Percentiles rank a stretch among this genome's conserved stretches.
Conservation (phyloP, 2,329 filamentous ascomycete genomes). For the Amphichorda felina region DNA sequence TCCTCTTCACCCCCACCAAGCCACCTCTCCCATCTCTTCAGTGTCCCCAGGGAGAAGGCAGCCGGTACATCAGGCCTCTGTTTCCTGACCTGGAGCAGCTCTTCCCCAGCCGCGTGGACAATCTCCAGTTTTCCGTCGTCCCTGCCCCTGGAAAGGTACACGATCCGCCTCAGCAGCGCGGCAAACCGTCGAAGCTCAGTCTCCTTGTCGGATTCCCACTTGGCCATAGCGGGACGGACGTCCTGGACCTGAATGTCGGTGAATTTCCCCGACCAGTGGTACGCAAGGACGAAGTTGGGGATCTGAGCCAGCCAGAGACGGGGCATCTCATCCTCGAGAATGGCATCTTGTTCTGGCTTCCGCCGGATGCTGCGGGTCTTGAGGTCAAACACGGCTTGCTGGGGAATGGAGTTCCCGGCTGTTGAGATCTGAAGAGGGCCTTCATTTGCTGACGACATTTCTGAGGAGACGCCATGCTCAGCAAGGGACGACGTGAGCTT, state of each 20-base stretch:
- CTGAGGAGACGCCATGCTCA: not conserved
- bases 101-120: not conserved
- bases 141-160: not conserved
- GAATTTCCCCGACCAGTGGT: conserved; percentile 19
- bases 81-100: not conserved
- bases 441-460: not conserved
- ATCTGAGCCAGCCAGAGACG: conserved; percentile 24
- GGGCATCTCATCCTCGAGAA: conserved; percentile 18
- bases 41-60: not conserved
- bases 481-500: not conserved
- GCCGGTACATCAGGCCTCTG: not conserved
- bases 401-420: conserved; percentile 12
- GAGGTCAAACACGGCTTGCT: conserved; percentile 21
- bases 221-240: conserved; percentile 7
- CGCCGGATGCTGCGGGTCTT: conserved; percentile 20
- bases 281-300: conserved; percentile 21
- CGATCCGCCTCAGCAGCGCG: not conserved
- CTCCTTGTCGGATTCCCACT: not conserved
- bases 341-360: not conserved
- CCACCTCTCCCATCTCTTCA: not conserved
- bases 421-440: not conserved
- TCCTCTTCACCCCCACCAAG: not conserved
- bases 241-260: conserved; percentile 17
- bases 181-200: not conserved
- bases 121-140: not conserved